Evolutionary conservation across 2,329 filamentous ascomycete species (phyloP).

Genomic region (Delphinella strobiligena): DNA sequence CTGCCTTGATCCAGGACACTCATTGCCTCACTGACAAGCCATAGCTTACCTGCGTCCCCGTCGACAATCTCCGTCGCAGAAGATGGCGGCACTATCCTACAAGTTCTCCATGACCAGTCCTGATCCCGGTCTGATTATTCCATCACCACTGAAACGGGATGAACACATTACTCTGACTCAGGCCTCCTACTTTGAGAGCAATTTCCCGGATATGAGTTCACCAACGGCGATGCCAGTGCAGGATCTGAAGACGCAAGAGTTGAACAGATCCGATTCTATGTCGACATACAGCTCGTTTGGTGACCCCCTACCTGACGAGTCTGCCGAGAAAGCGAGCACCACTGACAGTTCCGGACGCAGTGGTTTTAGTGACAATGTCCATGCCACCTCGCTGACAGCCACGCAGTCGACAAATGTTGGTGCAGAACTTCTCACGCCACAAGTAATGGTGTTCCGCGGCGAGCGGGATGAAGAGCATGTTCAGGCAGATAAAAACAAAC

Average conservation of each 20-base stretch:
- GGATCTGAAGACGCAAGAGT: neutral
- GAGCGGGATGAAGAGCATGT: neutral
- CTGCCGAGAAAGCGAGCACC: neutral
- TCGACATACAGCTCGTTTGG: conserved; percentile 24
- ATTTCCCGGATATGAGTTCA: neutral
- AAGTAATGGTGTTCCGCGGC: too few species aligned
- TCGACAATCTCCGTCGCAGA: conserved; percentile 24
- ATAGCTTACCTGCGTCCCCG: conserved; percentile 16
- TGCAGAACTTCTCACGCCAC: too few species aligned
- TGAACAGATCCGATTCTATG: conserved; percentile 4
- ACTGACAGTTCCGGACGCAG: neutral
- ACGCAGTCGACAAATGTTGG: neutral
- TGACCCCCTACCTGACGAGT: conserved; percentile 21
- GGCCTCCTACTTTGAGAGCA: conserved; percentile 3
- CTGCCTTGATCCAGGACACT: neutral
- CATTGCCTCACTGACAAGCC: conserved; percentile 10
- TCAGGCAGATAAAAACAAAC: neutral
- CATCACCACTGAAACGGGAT: conserved; percentile 15
- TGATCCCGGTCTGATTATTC: conserved; percentile 21
- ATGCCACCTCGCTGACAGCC: neutral
- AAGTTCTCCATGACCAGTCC: conserved; percentile 20
- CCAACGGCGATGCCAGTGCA: neutral
- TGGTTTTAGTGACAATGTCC: neutral
- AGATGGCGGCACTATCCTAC: conserved; percentile 27
- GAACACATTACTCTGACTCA: conserved; percentile 7